Conservation (phyloP, 257 asterid species). For the Solanum bulbocastanum region DNA sequence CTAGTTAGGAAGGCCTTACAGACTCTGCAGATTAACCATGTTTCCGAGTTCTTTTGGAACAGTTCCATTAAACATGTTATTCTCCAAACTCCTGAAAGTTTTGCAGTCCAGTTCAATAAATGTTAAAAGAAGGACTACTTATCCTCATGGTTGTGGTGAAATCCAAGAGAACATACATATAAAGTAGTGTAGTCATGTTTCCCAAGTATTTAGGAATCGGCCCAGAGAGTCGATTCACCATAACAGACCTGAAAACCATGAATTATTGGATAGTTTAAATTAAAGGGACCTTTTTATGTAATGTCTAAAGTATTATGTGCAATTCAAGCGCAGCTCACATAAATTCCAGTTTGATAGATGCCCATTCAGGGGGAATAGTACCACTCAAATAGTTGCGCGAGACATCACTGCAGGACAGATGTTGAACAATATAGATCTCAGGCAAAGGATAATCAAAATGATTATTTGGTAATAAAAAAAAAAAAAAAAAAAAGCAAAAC, state of each 20-base stretch:
- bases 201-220: conserved; percentile 3
- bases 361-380: conserved; percentile 61
- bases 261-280: background rate
- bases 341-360: conserved; percentile 31
- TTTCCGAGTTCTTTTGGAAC: conserved; percentile 6
- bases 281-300: background rate
- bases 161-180: background rate
- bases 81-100: conserved; percentile 1
- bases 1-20: conserved; percentile 1
- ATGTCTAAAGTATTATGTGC: background rate
- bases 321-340: conserved; percentile 20
- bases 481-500: too few species aligned
- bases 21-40: background rate
- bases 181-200: background rate
- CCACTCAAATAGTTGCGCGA: conserved; percentile 57
- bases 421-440: background rate
- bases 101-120: background rate
- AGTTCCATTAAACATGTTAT: conserved; percentile 1
- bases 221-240: conserved; percentile 4
- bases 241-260: background rate
- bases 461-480: too few species aligned
- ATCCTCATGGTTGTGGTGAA: background rate
- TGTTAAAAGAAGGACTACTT: background rate
- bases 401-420: conserved; percentile 30
- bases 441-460: too few species aligned